These are phyloP conservation scores for Trichoderma lentiforme DNA, from an alignment of 2,329 filamentous ascomycete species.

Conservation along the genomic window DNA sequence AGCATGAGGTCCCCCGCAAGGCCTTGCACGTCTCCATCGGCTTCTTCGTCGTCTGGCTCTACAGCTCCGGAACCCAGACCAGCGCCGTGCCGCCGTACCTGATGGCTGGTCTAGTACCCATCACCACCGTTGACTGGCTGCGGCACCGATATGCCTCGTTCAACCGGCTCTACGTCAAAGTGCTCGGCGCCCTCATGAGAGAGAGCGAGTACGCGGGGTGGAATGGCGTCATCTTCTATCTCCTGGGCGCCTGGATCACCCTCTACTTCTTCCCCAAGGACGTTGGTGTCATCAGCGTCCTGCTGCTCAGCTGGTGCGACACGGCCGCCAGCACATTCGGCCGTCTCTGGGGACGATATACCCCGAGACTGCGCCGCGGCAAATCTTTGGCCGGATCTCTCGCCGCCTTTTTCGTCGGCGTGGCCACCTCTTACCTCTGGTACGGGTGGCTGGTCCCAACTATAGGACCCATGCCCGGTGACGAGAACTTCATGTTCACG, in stretches of 20 bases:
- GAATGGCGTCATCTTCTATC: conserved; percentile 96
- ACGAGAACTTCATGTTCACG: conserved; percentile 73
- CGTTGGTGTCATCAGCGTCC: conserved; percentile 80
- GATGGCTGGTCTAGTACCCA: conserved; percentile 76
- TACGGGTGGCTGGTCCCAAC: conserved; percentile 81
- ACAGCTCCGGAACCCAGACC: conserved; percentile 74
- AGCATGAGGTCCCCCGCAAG: conserved; percentile 95
- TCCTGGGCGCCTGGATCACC: conserved; percentile 84
- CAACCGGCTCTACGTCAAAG: conserved; percentile 82
- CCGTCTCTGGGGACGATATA: conserved; percentile 83
- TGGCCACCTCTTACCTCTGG: conserved; percentile 79
- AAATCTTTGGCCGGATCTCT: conserved; percentile 90
- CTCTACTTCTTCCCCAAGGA: conserved; percentile 91
- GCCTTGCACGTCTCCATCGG: conserved; percentile 92
- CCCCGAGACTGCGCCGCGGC: conserved; percentile 75
- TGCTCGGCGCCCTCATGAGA: conserved; percentile 88
- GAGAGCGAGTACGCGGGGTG: conserved; percentile 92
- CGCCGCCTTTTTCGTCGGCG: conserved; percentile 78
- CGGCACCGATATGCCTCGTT: conserved; percentile 78
- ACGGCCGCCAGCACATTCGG: conserved; percentile 95
- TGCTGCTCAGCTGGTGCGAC: conserved; percentile 96
- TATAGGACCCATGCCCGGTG: conserved; percentile 63
- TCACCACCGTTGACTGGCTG: conserved; percentile 75
- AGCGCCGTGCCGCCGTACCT: conserved; percentile 78
- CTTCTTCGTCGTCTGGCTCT: conserved; percentile 86